Conservation (phyloP, 1,139 yeast genomes). For the Suhomyces ambrosiae region DNA sequence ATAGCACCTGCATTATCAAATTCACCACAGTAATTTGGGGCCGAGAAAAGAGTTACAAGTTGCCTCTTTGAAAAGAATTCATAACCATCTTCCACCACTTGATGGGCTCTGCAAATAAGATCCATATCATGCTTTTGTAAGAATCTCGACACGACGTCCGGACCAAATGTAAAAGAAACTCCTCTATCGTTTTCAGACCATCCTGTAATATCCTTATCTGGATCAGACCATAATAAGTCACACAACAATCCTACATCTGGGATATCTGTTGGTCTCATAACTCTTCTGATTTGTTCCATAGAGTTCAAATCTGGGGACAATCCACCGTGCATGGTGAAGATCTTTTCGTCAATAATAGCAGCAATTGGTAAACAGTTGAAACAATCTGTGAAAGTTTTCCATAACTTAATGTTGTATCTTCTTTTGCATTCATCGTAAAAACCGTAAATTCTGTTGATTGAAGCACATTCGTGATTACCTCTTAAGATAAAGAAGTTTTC, state of each 20-base stretch:
- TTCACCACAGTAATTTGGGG: conserved; percentile 98
- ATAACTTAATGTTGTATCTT: conserved; percentile 92
- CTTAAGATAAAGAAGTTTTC: conserved; percentile 93
- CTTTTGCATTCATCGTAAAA: conserved; percentile 97
- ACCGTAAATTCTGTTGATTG: conserved; percentile 95
- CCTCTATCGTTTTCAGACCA: conserved; percentile 99
- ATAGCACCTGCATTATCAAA: conserved; percentile 98
- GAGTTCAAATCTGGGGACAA: conserved; percentile 94
- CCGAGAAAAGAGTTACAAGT: conserved; percentile 90
- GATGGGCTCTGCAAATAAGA: conserved; percentile 96
- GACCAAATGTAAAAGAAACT: conserved; percentile 95
- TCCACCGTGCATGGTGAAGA: conserved; percentile 99
- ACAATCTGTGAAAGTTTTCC: conserved; percentile 98
- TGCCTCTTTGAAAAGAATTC: conserved; percentile 96
- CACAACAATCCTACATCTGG: conserved; percentile 96
- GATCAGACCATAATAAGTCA: conserved; percentile 97
- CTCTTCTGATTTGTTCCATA: conserved; percentile 97
- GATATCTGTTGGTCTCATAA: conserved; percentile 98
- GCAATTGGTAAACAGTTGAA: conserved; percentile 98
- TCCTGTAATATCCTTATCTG: conserved; percentile 95
- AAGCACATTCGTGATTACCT: conserved; percentile 98
- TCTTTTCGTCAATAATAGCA: conserved; percentile 95
- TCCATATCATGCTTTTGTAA: conserved; percentile 97
- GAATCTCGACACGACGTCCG: conserved; percentile 93
- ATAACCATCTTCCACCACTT: conserved; percentile 98